A percentile compares a stretch with the other conserved stretches of the same genome.
These are phyloP conservation scores for Lepidopterella palustris DNA, from an alignment of 495 filamentous ascomycete genomes.

Conservation along the genomic window DNA sequence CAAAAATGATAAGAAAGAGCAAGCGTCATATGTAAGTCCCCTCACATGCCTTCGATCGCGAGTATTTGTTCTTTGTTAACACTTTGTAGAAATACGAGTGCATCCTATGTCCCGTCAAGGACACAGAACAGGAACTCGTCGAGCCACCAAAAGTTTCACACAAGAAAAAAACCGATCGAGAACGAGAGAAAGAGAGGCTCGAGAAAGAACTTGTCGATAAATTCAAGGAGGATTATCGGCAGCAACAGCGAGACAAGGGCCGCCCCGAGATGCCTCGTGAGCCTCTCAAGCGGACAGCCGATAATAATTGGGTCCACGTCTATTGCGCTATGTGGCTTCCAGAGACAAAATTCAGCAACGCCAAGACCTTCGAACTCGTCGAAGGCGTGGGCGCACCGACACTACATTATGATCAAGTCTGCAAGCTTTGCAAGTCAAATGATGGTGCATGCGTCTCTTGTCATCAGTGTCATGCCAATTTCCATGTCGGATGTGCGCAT, in stretches of 20 bases:
- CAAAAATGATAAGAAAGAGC: slow-evolving; percentile 79
- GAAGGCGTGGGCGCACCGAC: slow-evolving; percentile 81
- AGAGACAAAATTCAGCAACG: slow-evolving; percentile 83
- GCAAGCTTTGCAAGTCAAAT: slow-evolving; percentile 75
- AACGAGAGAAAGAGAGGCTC: slow-evolving; percentile 76
- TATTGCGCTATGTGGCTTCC: slow-evolving; percentile 85
- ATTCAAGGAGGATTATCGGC: slow-evolving; percentile 69
- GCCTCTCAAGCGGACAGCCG: slow-evolving; percentile 81
- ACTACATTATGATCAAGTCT: slow-evolving; percentile 61
- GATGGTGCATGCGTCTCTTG: slow-evolving; percentile 77
- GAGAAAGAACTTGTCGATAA: slow-evolving; percentile 74
- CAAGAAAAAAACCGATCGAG: slow-evolving; percentile 91
- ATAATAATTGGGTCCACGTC: slow-evolving; percentile 99
- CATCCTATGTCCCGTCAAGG: slow-evolving; percentile 75
- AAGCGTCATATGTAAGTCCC: slow-evolving; percentile 74
- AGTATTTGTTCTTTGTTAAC: slow-evolving; percentile 26
- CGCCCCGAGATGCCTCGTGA: slow-evolving; percentile 82
- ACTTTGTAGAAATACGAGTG: slow-evolving; percentile 71
- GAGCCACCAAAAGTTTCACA: slow-evolving; percentile 76
- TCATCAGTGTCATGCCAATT: slow-evolving; percentile 68
- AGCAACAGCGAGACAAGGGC: slow-evolving; percentile 71
- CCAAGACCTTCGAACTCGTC: slow-evolving; percentile 68
- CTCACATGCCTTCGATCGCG: background rate
- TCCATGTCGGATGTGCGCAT: slow-evolving; percentile 88
- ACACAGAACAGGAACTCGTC: slow-evolving; percentile 72